These are phyloP conservation scores for Geotrichum europaeum DNA, from an alignment of 1,139 yeast genomes.

Conservation along the genomic window DNA sequence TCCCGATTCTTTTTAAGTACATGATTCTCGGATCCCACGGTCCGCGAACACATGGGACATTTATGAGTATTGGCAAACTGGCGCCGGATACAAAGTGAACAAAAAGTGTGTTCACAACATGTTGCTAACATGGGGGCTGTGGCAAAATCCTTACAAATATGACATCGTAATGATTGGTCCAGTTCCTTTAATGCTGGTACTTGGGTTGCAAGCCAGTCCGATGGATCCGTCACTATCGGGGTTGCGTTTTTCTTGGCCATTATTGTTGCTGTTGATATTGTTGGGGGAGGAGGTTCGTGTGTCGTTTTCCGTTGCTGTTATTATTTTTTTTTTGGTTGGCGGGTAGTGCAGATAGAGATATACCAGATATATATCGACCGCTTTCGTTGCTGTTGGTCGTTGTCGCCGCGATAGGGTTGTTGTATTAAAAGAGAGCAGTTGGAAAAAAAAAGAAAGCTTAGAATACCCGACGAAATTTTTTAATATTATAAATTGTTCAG, in stretches of 20 bases:
- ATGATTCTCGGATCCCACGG: slow-evolving; percentile 64
- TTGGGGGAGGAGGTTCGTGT: background rate
- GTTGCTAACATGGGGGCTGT: slow-evolving; percentile 78
- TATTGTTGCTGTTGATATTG: background rate
- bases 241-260: background rate
- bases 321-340: background rate
- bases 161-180: slow-evolving; percentile 73
- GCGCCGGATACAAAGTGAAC: slow-evolving; percentile 81
- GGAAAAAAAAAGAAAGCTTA: background rate
- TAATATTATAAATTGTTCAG: background rate
- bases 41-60: slow-evolving; percentile 72
- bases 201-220: slow-evolving; percentile 55
- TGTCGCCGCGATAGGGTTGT: no score
- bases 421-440: no score
- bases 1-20: slow-evolving; percentile 55
- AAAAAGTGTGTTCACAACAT: slow-evolving; percentile 73
- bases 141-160: slow-evolving; percentile 83
- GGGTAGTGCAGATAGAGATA: background rate
- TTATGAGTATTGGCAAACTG: slow-evolving; percentile 51
- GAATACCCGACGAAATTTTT: background rate
- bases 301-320: background rate
- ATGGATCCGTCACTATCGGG: slow-evolving; percentile 45
- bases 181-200: slow-evolving; percentile 55
- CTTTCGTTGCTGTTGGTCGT: no score
- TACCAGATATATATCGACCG: no score